Base-by-base conservation (phyloP, 768 basidiomycete genomes). In the Lactarius pseudohatsudake region DNA sequence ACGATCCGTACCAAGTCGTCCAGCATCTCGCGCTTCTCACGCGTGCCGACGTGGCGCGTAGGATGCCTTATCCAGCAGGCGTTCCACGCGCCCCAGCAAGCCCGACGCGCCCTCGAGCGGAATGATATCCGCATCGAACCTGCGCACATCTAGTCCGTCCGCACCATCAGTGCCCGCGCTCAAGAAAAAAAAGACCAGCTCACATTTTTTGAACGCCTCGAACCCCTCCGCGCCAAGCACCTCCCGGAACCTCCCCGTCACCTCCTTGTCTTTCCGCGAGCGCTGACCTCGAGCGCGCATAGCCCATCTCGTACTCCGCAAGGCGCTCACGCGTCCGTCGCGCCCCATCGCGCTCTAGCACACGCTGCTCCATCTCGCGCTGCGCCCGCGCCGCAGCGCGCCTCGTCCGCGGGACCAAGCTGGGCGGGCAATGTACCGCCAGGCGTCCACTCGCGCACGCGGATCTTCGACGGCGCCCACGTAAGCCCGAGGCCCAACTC, bases 51-150 rank as follows among this genome's bases (percentile, higher is more conserved):
- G 65, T 77, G 76, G 16, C 55, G 69, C 28, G 80, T 79, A 6
- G 86, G 78, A 34, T n/a, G 69, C 62, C 54, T 78, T 77, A 58
- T 78, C 78, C 61, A 92, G 79, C 43, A 92, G 79, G 55, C 81
- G 80, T 71, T 86, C 84, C 7, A 90, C 86, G 53, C 83, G 84
- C 32, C 80, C 73, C n/a, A 91, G 79, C 50, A 92, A 85, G 26
- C 91, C 91, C 38, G 78, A 80, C 13, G 89, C 84, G 18, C 90
- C 90, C 65, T 92, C 88, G 59, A 92, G 85, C 3, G 89, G 86
- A 57, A 92, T 91, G 53, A 84, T 80, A 67, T 88, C 84, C 22
- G 86, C 86, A 74, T 92, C 90, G 72, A 88, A 92, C 66, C 85
- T 85, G 73, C 86, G 85, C 18, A 91, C 87, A 76, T 89, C 90